phyloP scores from a whole-genome alignment of 1,284 basidiomycete species.

The Naganishia sp. region DNA sequence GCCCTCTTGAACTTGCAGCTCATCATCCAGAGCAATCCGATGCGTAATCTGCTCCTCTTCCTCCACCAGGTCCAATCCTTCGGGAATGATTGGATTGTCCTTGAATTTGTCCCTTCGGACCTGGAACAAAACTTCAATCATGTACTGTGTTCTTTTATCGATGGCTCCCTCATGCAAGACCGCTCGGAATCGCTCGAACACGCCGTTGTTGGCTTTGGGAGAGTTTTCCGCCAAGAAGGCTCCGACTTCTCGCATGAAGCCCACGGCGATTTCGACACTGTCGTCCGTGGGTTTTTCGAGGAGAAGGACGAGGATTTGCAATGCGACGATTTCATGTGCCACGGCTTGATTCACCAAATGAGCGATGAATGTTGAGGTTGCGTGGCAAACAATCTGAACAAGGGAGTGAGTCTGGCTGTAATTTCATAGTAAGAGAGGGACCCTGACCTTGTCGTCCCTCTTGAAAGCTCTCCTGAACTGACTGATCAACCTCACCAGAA shows the following conservation, averaged over 20 bases:
- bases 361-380: constrained; percentile 92
- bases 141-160: constrained; percentile 96
- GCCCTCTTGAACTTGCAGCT: constrained; percentile 89
- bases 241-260: constrained; percentile 96
- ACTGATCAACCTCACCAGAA: constrained; percentile 83
- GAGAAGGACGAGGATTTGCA: constrained; percentile 91
- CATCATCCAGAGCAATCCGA: constrained; percentile 85
- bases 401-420: constrained; percentile 19
- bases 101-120: constrained; percentile 98
- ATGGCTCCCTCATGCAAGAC: constrained; percentile 94
- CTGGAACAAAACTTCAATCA: constrained; percentile 99
- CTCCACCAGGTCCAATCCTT: constrained; percentile 93
- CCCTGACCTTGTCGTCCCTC: constrained; percentile 89
- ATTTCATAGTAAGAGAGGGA: background rate
- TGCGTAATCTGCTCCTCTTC: constrained; percentile 98
- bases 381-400: constrained; percentile 79
- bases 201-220: constrained; percentile 87
- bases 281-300: constrained; percentile 96
- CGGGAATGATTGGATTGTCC: constrained; percentile 91
- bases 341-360: constrained; percentile 96
- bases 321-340: constrained; percentile 89
- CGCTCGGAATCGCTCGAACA: constrained; percentile 93
- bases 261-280: constrained; percentile 96
- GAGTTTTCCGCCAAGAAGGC: constrained; percentile 91
- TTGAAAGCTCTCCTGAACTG: constrained; percentile 96